Percentiles rank a stretch among this genome's conserved stretches.
Evolutionary conservation across 2,329 filamentous ascomycete genomes (phyloP).

Genomic region (Pyrenochaeta sp.): DNA sequence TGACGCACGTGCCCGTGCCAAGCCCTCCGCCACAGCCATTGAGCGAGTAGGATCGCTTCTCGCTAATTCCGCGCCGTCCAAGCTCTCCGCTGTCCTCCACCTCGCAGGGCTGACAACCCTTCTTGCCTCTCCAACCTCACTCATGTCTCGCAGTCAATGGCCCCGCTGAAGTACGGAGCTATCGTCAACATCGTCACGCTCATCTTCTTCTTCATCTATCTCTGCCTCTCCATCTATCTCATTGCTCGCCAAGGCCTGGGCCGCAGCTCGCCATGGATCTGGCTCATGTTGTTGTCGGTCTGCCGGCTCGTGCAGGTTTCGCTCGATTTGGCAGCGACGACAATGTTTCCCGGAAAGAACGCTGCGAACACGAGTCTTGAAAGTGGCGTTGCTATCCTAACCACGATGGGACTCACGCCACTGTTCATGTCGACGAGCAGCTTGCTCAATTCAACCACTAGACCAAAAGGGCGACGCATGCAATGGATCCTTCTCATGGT

Average conservation of each 20-base stretch:
- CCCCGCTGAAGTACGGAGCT: conserved; percentile 32
- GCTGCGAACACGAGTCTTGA: conserved; percentile 40
- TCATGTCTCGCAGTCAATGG: conserved; percentile 37
- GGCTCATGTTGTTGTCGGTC: conserved; percentile 39
- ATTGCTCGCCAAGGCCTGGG: conserved; percentile 43
- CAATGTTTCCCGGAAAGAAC: conserved; percentile 29
- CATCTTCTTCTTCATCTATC: conserved; percentile 42
- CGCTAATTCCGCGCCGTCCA: conserved; percentile 15
- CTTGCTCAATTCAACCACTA: conserved; percentile 43
- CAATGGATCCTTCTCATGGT: conserved; percentile 47
- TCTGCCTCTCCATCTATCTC: conserved; percentile 39
- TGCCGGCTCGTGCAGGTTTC: conserved; percentile 47
- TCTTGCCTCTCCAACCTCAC: conserved; percentile 4
- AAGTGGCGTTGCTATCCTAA: conserved; percentile 47
- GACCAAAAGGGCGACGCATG: conserved; percentile 48
- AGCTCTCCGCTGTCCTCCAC: conserved; percentile 13
- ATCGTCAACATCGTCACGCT: conserved; percentile 47
- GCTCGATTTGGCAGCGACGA: conserved; percentile 47
- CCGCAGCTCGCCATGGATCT: conserved; percentile 46
- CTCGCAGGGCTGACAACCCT: conserved; percentile 5
- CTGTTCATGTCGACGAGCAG: conserved; percentile 47
- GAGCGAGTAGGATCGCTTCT: background rate
- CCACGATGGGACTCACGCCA: conserved; percentile 45
- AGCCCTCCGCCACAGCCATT: background rate
- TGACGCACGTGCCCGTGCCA: background rate